phyloP scores from a whole-genome alignment of 371 early-diverging fungal genomes.

The Apophysomyces ossiformis region DNA sequence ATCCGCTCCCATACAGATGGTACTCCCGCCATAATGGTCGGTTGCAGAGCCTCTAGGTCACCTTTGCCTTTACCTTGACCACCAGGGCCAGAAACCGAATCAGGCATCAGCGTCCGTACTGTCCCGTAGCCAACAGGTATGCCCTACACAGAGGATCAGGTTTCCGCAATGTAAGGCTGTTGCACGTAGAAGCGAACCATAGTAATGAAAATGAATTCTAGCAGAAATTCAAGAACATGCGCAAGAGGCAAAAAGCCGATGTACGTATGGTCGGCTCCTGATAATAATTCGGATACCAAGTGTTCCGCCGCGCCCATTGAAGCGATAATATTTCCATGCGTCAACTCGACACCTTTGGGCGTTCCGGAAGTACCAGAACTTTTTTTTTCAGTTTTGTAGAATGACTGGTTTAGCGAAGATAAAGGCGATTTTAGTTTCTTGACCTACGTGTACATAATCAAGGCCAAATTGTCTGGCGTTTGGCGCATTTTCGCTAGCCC shows the following conservation, averaged over 20 bases:
- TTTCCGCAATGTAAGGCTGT: neutral
- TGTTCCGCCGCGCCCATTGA: conserved; percentile 57
- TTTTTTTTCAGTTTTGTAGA: neutral
- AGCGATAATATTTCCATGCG: conserved; percentile 77
- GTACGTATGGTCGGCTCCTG: conserved; percentile 55
- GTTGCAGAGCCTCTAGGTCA: conserved; percentile 88
- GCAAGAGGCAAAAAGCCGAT: conserved; percentile 92
- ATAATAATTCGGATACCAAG: conserved; percentile 43
- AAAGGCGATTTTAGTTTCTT: neutral
- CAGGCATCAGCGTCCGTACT: conserved; percentile 81
- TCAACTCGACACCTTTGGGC: conserved; percentile 75
- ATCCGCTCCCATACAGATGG: conserved; percentile 92
- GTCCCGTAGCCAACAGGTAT: conserved; percentile 84
- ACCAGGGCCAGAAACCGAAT: conserved; percentile 65
- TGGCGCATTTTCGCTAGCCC: conserved; percentile 37
- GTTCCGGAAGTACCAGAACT: conserved; percentile 88
- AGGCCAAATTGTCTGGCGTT: conserved; percentile 70
- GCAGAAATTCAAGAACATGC: conserved; percentile 83
- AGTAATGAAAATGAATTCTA: conserved; percentile 63
- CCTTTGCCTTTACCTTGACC: conserved; percentile 81
- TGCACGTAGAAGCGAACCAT: conserved; percentile 14
- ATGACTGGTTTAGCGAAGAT: neutral
- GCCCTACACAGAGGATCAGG: conserved; percentile 35
- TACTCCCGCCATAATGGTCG: conserved; percentile 91
- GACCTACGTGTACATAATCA: conserved; percentile 77